phyloP scores from a whole-genome alignment of 2,329 filamentous ascomycete species.

The Monilinia vaccinii-corymbosi region DNA sequence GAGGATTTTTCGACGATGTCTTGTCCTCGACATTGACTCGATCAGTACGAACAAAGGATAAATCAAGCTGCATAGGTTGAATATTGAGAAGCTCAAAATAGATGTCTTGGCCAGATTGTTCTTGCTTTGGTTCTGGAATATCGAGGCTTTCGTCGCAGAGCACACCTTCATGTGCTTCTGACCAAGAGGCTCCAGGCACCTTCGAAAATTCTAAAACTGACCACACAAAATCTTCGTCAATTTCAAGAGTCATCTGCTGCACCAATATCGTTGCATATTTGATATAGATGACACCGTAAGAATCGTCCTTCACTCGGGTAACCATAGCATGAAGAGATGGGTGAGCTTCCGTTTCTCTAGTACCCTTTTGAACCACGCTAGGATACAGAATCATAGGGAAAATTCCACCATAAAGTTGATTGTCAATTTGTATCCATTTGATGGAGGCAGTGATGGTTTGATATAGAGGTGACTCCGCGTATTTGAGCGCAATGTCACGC shows the following conservation, averaged over 20 bases:
- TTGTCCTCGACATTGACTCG: conserved; percentile 94
- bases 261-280: conserved; percentile 92
- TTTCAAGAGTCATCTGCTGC: conserved; percentile 96
- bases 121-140: conserved; percentile 82
- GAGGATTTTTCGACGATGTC: conserved; percentile 77
- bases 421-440: conserved; percentile 99
- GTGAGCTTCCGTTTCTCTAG: conserved; percentile 87
- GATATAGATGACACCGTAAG: conserved; percentile 94
- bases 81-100: conserved; percentile 97
- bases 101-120: conserved; percentile 81
- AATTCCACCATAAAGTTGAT: conserved; percentile 94
- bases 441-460: conserved; percentile 85
- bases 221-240: conserved; percentile 98
- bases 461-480: conserved; percentile 85
- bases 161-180: conserved; percentile 64
- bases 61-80: conserved; percentile 94
- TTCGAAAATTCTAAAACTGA: conserved; percentile 92
- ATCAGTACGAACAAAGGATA: conserved; percentile 95
- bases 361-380: conserved; percentile 94
- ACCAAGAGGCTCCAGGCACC: conserved; percentile 82
- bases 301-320: conserved; percentile 94
- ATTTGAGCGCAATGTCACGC: conserved; percentile 81
- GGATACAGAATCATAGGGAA: conserved; percentile 97
- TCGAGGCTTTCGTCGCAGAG: conserved; percentile 85
- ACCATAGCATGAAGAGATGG: conserved; percentile 88